A percentile compares a stretch with the other conserved stretches of the same genome.
These are phyloP conservation scores for Hypoxylon sp. DNA, from an alignment of 2,329 filamentous ascomycete genomes.

Conservation along the genomic window DNA sequence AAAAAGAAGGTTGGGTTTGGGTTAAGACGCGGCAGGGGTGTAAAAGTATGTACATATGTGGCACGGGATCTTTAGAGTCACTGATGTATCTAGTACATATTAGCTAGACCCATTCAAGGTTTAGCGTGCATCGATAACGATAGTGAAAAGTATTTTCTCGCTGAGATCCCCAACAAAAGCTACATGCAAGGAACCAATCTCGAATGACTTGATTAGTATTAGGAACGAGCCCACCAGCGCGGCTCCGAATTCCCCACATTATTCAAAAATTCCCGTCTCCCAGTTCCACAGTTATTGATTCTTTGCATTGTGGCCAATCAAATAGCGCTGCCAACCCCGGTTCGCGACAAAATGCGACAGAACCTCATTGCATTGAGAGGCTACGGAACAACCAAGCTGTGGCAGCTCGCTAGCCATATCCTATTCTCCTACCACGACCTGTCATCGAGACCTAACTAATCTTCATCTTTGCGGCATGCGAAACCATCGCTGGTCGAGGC, in stretches of 20 bases:
- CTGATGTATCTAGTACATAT: slow-evolving; percentile 15
- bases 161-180: slow-evolving; percentile 7
- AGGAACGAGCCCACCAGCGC: slow-evolving; percentile 18
- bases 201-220: slow-evolving; percentile 6
- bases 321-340: slow-evolving; percentile 39
- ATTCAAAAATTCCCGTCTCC: slow-evolving; percentile 24
- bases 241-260: slow-evolving; percentile 37
- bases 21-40: slow-evolving; percentile 25
- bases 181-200: slow-evolving; percentile 22
- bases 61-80: slow-evolving; percentile 1
- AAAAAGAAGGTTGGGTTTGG: slow-evolving; percentile 18
- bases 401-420: slow-evolving; percentile 43
- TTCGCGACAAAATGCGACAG: slow-evolving; percentile 45
- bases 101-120: slow-evolving; percentile 22
- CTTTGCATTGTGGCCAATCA: slow-evolving; percentile 50
- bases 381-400: slow-evolving; percentile 42
- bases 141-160: slow-evolving; percentile 24
- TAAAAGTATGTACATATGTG: slow-evolving; percentile 8
- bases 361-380: slow-evolving; percentile 44
- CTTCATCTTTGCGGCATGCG: slow-evolving; percentile 32
- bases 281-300: slow-evolving; percentile 38
- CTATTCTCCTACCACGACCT: slow-evolving; percentile 21
- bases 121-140: slow-evolving; percentile 8
- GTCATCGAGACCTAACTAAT: slow-evolving; percentile 14
- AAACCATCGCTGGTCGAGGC: slow-evolving; percentile 28